Evolutionary conservation across 2,329 filamentous ascomycete genomes (phyloP), one percentile per base, ranked within the genome.

Genomic region (Nectriaceae sp.): DNA sequence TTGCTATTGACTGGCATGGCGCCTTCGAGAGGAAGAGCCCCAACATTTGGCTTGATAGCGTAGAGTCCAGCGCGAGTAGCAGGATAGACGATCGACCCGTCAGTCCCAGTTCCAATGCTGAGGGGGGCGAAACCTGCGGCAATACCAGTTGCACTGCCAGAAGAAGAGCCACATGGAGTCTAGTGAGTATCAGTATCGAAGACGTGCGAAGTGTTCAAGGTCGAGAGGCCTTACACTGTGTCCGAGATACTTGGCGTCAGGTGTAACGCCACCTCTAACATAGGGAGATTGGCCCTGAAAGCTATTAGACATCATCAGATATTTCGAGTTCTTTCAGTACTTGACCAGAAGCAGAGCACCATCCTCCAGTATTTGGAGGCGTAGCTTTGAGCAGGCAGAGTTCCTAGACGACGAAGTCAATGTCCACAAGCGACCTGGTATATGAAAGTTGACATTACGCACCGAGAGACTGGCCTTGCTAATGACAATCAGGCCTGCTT

Each of bases 81-180:
- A 1, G 54, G 53, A 5, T 51, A 48, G 19, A 57, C 41, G 33
- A 60, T 47, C 10, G 56, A 66, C 4, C 62, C 61, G 11, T 57
- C 54, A 16, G 65, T 64, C 50, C 67, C 62, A 19, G 58, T 60
- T 11, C 54, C 64, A n/a, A 65, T 57, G 11, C 58, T 51, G 21
- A 67, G 31, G n/a, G 63, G 65, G 16, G 48, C 47, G 40, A 60
- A 61, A 1, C 63, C 61, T 11, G 58, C 61, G 1, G 61, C 56
- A 5, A 60, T 56, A 8, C 52, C 56, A 5, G 65, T 59, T 15
- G 62, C 58, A 11, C 59, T 61, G 19, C 65, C 63, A 11, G 52
- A 46, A 20, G 62, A 65, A 20, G 60, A 66, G 41, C 63, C 62
- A 4, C 59, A 57, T 5, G 61, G 62, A 13, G 54, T 51, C 54